Base-by-base conservation (phyloP, 306 rosid genomes). In the Dryas octopetala region DNA sequence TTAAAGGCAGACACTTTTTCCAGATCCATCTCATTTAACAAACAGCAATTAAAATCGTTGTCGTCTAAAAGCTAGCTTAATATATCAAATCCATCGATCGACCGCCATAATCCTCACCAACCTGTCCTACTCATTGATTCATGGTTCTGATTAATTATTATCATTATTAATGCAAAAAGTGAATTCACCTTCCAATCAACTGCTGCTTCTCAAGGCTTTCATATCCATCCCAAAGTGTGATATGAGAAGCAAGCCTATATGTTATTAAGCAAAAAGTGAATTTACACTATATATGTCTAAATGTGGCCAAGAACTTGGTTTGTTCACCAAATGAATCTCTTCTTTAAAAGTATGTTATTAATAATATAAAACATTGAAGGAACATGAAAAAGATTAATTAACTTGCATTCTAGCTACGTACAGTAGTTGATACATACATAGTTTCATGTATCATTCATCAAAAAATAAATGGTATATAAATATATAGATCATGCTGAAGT, bases 181-280 rank as follows among this genome's bases (percentile, higher is more conserved):
- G 80, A 44, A 78, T 44, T 77, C 74, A 41, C 69, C 69, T 74
- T 79, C 86, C 85, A 83, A 83, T 86, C 84, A 71, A 76, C 83
- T 74, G 73, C 75, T 41, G 28, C 51, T 85, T 82, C 91, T 90
- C 83, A 44, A 80, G 82, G 79, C 87, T 80, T 83, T 85, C 61
- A 73, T 76, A 7, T 47, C 26, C 41, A 74, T 85, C 73, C 81
- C 75, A 75, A 77, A 76, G 83, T 76, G 77, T 23, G 23, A 23
- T 23, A 23, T 23, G 23, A 23, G 23, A 23, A 23, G 23, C 23
- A 23, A 23, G 23, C 23, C 23, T 23, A 23, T 23, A 23, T 23
- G 23, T 23, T 23, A 23, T 23, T 23, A 23, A 23, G 23, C 23
- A 23, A 23, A 23, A 23, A 23, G 23, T 23, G 23, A 23, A 23